A percentile compares a stretch with the other conserved stretches of the same genome.
These are phyloP conservation scores for Komagataea norvegica DNA, from an alignment of 1,139 yeast species.

Conservation along the genomic window DNA sequence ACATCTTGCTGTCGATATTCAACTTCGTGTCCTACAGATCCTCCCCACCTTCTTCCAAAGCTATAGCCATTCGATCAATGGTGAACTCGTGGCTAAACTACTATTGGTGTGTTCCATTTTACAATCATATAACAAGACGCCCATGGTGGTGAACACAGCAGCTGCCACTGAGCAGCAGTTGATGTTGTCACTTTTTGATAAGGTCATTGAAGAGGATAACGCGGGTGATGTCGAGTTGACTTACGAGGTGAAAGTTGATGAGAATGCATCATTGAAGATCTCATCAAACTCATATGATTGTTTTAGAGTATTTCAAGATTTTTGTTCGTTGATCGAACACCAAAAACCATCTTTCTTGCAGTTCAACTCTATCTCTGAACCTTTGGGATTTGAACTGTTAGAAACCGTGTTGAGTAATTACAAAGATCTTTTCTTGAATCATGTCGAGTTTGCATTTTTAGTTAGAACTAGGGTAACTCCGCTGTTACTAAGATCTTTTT, in stretches of 20 bases:
- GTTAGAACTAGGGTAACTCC: slow-evolving; percentile 71
- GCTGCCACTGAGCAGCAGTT: slow-evolving; percentile 89
- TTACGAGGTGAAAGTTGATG: slow-evolving; percentile 34
- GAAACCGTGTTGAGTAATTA: slow-evolving; percentile 61
- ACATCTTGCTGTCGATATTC: slow-evolving; percentile 74
- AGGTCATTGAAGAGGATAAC: slow-evolving; percentile 41
- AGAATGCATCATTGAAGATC: slow-evolving; percentile 39
- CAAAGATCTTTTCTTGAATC: slow-evolving; percentile 47
- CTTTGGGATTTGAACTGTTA: slow-evolving; percentile 73
- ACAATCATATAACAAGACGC: slow-evolving; percentile 62
- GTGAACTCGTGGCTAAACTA: slow-evolving; percentile 51
- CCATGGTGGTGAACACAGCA: slow-evolving; percentile 86
- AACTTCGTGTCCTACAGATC: slow-evolving; percentile 80
- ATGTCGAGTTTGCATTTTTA: slow-evolving; percentile 59
- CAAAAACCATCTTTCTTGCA: slow-evolving; percentile 50
- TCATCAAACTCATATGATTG: slow-evolving; percentile 64
- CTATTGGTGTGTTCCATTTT: slow-evolving; percentile 67
- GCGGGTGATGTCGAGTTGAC: slow-evolving; percentile 12
- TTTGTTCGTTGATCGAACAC: slow-evolving; percentile 63
- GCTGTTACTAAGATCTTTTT: slow-evolving; percentile 59
- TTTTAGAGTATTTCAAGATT: slow-evolving; percentile 60
- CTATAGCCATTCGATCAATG: slow-evolving; percentile 54
- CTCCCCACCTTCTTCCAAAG: slow-evolving; percentile 70
- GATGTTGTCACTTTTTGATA: slow-evolving; percentile 70
- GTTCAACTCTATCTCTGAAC: slow-evolving; percentile 53